Conservation (phyloP, 768 basidiomycete genomes). For the Trametes elegans region DNA sequence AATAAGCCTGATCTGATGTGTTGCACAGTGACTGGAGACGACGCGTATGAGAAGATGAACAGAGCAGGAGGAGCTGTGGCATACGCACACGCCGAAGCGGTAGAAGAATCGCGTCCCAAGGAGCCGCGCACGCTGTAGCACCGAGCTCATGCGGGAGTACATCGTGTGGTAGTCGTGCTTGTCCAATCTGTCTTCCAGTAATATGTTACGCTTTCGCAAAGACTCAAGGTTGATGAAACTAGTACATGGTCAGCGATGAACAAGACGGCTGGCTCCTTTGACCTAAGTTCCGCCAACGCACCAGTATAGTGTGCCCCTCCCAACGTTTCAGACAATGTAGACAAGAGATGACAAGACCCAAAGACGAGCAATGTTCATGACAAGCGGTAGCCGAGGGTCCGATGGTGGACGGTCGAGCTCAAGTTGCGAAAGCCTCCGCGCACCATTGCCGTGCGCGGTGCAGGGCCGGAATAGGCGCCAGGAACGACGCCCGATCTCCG, state of each 20-base stretch:
- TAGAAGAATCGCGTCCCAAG: conserved; percentile 55
- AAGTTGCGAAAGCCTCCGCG: neutral
- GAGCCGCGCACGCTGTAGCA: conserved; percentile 37
- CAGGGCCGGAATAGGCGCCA: neutral
- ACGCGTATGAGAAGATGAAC: neutral
- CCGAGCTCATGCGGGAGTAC: conserved; percentile 18
- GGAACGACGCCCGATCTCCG: neutral
- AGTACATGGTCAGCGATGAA: neutral
- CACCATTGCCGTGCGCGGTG: neutral
- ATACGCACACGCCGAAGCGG: conserved; percentile 75
- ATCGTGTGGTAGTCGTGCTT: conserved; percentile 11
- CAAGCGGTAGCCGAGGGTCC: neutral
- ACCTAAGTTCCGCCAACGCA: neutral
- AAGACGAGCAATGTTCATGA: conserved; percentile 7
- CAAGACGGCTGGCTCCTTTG: neutral
- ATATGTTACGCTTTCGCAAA: neutral
- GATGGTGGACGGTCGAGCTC: neutral
- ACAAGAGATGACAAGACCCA: neutral
- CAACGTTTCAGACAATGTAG: neutral
- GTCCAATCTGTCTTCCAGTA: neutral
- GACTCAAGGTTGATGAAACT: neutral
- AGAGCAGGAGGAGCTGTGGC: neutral
- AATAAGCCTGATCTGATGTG: conserved; percentile 87
- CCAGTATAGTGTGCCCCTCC: neutral
- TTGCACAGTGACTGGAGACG: conserved; percentile 75